Evolutionary conservation across 805 yeast genomes (phyloP).

Genomic region (Yamadazyma endophytica): DNA sequence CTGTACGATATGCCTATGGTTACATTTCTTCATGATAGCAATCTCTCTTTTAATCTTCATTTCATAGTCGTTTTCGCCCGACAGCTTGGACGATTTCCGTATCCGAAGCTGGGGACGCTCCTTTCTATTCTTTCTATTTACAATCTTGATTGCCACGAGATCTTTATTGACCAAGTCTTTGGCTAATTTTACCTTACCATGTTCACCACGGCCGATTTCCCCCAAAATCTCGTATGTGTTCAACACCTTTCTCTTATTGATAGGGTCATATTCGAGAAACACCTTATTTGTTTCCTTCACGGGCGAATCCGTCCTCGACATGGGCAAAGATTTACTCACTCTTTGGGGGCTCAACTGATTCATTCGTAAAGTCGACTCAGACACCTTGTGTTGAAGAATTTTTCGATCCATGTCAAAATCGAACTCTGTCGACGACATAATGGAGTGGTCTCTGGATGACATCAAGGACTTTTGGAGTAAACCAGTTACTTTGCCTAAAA

Average conservation of each 20-base stretch:
- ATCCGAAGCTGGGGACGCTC: constrained; percentile 28
- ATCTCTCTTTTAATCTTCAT: constrained; percentile 37
- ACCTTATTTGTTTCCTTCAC: constrained; percentile 85
- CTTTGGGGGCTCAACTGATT: constrained; percentile 1
- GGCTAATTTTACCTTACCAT: constrained; percentile 95
- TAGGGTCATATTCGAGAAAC: constrained; percentile 83
- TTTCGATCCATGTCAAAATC: constrained; percentile 2
- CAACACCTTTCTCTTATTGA: constrained; percentile 71
- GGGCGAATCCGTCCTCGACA: constrained; percentile 13
- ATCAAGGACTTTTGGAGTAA: constrained; percentile 22
- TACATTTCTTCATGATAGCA: constrained; percentile 46
- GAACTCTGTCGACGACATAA: constrained; percentile 4
- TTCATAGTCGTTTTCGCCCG: constrained; percentile 26
- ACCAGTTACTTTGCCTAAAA: constrained; percentile 31
- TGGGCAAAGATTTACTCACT: constrained; percentile 4
- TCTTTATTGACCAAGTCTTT: constrained; percentile 59
- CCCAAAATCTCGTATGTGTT: constrained; percentile 85
- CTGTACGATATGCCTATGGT: constrained; percentile 38
- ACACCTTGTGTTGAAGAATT: not conserved
- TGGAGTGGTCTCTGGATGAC: constrained; percentile 7
- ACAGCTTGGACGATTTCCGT: constrained; percentile 14
- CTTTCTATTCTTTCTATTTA: constrained; percentile 57
- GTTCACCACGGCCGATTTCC: constrained; percentile 95
- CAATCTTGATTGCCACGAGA: constrained; percentile 89
- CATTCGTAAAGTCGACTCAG: not conserved